These are phyloP conservation scores for Elsinoe perseae DNA, from an alignment of 2,329 filamentous ascomycete species.

Conservation along the genomic window DNA sequence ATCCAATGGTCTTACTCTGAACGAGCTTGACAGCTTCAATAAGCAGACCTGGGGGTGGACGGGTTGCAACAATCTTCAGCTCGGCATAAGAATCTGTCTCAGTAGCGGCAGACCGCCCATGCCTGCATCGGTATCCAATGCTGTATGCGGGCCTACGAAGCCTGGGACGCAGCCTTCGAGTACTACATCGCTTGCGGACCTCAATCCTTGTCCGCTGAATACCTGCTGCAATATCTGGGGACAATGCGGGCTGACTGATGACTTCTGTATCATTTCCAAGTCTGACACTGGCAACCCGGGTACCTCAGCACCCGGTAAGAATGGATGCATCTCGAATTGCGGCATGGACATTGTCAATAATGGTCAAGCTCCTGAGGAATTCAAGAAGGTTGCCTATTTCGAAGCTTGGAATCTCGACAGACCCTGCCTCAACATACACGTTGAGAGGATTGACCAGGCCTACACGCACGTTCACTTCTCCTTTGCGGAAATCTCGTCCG, in stretches of 20 bases:
- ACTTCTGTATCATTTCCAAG: conserved; percentile 35
- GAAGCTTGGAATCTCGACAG: conserved; percentile 28
- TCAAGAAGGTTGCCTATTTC: conserved; percentile 28
- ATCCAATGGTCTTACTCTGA: conserved; percentile 30
- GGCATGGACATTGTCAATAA: conserved; percentile 32
- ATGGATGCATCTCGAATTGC: conserved; percentile 39
- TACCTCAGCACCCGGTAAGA: conserved; percentile 28
- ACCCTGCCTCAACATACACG: conserved; percentile 23
- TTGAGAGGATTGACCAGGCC: neutral
- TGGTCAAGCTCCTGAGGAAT: neutral
- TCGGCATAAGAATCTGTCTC: conserved; percentile 34
- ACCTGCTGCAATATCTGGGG: conserved; percentile 41
- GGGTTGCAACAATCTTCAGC: conserved; percentile 32
- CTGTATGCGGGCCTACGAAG: conserved; percentile 38
- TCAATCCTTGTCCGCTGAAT: conserved; percentile 33
- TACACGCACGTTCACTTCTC: conserved; percentile 27
- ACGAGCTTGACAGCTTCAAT: conserved; percentile 37
- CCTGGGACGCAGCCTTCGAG: neutral
- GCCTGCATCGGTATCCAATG: conserved; percentile 33
- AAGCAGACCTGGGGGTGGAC: conserved; percentile 39
- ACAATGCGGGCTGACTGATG: conserved; percentile 39
- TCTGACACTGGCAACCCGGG: conserved; percentile 32
- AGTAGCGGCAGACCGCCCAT: conserved; percentile 36
- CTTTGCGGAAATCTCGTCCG: conserved; percentile 26
- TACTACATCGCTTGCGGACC: conserved; percentile 21